Percentiles rank a stretch among this genome's conserved stretches.
Evolutionary conservation across 179 eudicot genomes (phyloP).

Genomic region (Vitellaria paradoxa): DNA sequence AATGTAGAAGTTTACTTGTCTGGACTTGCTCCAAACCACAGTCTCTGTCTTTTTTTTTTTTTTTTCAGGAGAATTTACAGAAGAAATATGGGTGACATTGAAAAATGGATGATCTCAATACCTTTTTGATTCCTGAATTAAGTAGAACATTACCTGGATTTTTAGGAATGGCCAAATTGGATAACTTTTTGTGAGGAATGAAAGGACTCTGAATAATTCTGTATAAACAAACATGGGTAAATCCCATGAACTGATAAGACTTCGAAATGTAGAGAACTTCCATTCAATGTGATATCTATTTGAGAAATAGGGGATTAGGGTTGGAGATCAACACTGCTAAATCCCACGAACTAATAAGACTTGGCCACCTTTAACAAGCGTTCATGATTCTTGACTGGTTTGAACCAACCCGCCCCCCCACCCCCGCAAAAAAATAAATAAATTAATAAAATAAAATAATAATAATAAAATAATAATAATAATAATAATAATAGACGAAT

Average conservation of each 20-base stretch:
- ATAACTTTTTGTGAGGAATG: neutral
- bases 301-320: neutral
- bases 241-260: too few relatives aligned
- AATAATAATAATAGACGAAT: too few relatives aligned
- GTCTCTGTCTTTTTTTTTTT: neutral
- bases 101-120: neutral
- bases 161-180: neutral
- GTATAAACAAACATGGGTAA: too few relatives aligned
- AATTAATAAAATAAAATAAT: too few relatives aligned
- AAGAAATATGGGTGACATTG: neutral
- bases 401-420: too few relatives aligned
- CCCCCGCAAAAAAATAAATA: neutral
- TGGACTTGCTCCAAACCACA: neutral
- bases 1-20: neutral
- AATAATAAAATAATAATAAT: too few relatives aligned
- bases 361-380: neutral
- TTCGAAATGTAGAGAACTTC: neutral
- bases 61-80: neutral
- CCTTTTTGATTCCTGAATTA: neutral
- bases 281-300: neutral
- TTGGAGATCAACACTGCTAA: neutral
- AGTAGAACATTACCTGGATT: neutral
- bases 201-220: neutral
- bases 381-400: neutral
- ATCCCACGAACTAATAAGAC: neutral